Percentiles rank a stretch among this genome's conserved stretches.
Evolutionary conservation across 1,284 basidiomycete species (phyloP).

Genomic region (Tilletia indica): DNA sequence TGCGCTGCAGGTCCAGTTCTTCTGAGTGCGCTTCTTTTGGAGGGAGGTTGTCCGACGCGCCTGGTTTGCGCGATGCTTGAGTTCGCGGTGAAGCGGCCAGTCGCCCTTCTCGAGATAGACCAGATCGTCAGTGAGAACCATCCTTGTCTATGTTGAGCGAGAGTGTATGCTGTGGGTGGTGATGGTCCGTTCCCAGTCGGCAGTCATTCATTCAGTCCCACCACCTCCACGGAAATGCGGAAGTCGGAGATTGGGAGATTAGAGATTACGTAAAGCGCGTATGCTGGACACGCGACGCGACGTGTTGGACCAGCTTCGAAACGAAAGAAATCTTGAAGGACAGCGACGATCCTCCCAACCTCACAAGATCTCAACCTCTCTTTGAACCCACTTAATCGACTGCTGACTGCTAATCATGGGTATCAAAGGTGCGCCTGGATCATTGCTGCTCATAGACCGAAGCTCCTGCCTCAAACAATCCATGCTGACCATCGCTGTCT

Average conservation of each 20-base stretch:
- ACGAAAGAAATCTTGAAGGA: neutral
- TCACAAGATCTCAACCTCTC: neutral
- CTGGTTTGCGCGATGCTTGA: neutral
- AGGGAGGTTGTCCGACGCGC: neutral
- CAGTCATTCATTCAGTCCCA: too few relatives aligned
- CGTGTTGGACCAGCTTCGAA: neutral
- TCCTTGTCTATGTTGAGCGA: neutral
- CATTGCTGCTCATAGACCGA: neutral
- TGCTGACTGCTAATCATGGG: slow-evolving; percentile 16
- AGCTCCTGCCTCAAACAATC: neutral
- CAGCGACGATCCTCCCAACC: neutral
- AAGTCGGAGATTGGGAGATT: too few relatives aligned
- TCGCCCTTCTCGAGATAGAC: slow-evolving; percentile 17
- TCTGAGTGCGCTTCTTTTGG: neutral
- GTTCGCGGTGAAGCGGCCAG: slow-evolving; percentile 7
- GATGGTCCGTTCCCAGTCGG: too few relatives aligned
- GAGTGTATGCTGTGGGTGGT: too few relatives aligned
- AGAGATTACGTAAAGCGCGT: too few relatives aligned
- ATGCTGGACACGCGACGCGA: neutral
- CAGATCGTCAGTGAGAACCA: slow-evolving; percentile 14
- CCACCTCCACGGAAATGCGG: too few relatives aligned
- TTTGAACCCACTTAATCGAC: neutral
- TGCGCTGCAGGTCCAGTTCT: neutral
- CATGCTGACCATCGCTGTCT: neutral
- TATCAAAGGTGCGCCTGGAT: slow-evolving; percentile 21